Conservation (phyloP, 2,329 filamentous ascomycete genomes). For the Penicillium sp. region DNA sequence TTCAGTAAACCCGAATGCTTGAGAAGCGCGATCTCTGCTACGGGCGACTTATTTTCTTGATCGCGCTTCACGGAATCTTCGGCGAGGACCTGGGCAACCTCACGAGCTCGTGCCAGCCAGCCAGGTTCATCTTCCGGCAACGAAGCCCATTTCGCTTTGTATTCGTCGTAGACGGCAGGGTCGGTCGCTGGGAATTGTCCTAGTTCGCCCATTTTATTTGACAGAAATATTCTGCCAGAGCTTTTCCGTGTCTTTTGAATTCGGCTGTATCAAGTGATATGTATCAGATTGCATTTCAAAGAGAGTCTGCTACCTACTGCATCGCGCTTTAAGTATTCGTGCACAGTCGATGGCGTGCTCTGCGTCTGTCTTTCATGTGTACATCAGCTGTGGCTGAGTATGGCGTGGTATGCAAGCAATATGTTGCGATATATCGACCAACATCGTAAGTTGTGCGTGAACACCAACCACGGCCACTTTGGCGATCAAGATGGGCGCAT, state of each 20-base stretch:
- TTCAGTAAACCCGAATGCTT: constrained; percentile 52
- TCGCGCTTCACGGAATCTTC: constrained; percentile 48
- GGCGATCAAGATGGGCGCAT: too few relatives aligned
- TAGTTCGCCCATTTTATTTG: neutral
- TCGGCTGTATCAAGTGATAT: neutral
- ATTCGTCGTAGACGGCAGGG: constrained; percentile 38
- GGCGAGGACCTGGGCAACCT: constrained; percentile 48
- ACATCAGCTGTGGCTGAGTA: neutral
- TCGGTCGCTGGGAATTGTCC: constrained; percentile 27
- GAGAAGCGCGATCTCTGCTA: constrained; percentile 49
- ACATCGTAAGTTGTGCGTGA: too few relatives aligned
- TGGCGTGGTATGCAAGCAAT: neutral
- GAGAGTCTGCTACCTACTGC: too few relatives aligned
- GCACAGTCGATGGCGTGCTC: neutral
- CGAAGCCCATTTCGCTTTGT: constrained; percentile 35
- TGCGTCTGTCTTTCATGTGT: neutral
- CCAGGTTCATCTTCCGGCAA: constrained; percentile 38
- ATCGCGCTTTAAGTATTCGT: neutral
- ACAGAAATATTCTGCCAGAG: neutral
- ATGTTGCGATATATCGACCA: neutral
- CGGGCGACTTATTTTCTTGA: constrained; percentile 51
- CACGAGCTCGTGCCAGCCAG: constrained; percentile 49
- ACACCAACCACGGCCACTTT: too few relatives aligned
- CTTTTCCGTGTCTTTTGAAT: neutral
- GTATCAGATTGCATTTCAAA: neutral